Evolutionary conservation across 1,139 yeast species (phyloP).

Genomic region (Arxiozyma slooffiae): DNA sequence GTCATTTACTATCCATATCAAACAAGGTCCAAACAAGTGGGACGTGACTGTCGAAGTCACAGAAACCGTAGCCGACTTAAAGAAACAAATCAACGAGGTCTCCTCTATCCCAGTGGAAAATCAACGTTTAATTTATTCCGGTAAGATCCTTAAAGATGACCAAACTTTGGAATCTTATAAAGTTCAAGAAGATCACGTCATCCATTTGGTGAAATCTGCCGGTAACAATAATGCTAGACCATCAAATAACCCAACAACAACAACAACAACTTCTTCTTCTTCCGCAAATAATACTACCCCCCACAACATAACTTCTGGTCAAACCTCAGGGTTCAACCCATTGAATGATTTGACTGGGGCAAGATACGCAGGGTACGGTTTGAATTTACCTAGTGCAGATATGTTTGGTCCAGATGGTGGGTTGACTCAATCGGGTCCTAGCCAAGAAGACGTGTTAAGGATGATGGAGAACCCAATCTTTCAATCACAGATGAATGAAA

Average conservation of each 20-base stretch:
- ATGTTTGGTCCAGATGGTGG: constrained; percentile 97
- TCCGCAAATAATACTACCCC: constrained; percentile 52
- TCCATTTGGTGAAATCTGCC: constrained; percentile 70
- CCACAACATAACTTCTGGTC: constrained; percentile 70
- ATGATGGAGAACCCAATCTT: constrained; percentile 77
- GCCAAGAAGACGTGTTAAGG: constrained; percentile 59
- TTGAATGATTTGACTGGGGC: constrained; percentile 90
- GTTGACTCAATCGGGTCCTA: constrained; percentile 52
- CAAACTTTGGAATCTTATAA: constrained; percentile 70
- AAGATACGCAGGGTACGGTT: constrained; percentile 72
- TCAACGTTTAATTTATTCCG: constrained; percentile 86
- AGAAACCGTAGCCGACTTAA: constrained; percentile 57
- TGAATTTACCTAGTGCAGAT: constrained; percentile 72
- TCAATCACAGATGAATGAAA: constrained; percentile 70
- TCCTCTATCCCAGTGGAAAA: constrained; percentile 61
- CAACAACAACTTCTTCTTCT: constrained; percentile 5
- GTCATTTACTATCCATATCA: constrained; percentile 25
- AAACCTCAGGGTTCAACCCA: constrained; percentile 76
- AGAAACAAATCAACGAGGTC: constrained; percentile 48
- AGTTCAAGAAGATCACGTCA: constrained; percentile 74
- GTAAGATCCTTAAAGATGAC: constrained; percentile 79
- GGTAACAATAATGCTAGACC: constrained; percentile 30
- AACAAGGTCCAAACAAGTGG: constrained; percentile 69
- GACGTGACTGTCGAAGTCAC: constrained; percentile 47
- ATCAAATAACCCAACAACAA: constrained; percentile 13